Percentiles rank a stretch among this genome's conserved stretches.
Conservation (phyloP, 129 eudicot species). For the Tagetes patula region DNA sequence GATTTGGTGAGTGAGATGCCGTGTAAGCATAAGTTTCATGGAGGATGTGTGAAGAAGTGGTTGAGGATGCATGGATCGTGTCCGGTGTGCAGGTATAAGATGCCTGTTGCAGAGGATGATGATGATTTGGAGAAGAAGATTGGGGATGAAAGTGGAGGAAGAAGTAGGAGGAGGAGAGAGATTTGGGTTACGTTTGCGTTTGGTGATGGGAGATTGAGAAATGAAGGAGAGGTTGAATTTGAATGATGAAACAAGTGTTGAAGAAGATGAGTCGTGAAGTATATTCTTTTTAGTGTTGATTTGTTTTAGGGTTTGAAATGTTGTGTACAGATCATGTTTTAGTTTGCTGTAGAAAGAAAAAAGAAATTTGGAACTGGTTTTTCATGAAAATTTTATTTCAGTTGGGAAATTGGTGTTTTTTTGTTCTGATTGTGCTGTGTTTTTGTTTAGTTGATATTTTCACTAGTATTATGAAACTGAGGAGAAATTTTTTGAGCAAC, state of each 20-base stretch:
- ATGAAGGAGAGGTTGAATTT: background rate
- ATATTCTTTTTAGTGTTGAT: no score
- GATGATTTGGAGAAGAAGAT: slow-evolving; percentile 24
- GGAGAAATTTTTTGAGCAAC: no score
- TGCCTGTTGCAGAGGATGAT: slow-evolving; percentile 45
- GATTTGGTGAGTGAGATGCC: slow-evolving; percentile 59
- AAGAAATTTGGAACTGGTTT: no score
- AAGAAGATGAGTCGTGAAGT: no score
- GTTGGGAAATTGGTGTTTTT: no score
- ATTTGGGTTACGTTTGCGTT: slow-evolving; percentile 54
- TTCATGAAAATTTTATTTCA: no score
- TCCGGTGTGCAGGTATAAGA: slow-evolving; percentile 66
- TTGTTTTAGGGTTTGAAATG: no score
- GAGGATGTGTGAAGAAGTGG: slow-evolving; percentile 72
- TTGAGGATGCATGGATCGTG: slow-evolving; percentile 59
- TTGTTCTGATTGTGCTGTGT: no score
- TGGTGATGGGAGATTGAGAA: slow-evolving; percentile 24
- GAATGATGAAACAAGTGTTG: background rate
- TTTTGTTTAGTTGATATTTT: no score
- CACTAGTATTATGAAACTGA: no score
- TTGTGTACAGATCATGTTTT: no score
- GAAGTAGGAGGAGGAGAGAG: slow-evolving; percentile 24
- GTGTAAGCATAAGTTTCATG: slow-evolving; percentile 71
- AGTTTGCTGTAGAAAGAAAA: no score
- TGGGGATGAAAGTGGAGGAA: background rate